Evolutionary conservation across 768 basidiomycete species (phyloP).

Genomic region (Tylopilus plumbeoviolaceoides): DNA sequence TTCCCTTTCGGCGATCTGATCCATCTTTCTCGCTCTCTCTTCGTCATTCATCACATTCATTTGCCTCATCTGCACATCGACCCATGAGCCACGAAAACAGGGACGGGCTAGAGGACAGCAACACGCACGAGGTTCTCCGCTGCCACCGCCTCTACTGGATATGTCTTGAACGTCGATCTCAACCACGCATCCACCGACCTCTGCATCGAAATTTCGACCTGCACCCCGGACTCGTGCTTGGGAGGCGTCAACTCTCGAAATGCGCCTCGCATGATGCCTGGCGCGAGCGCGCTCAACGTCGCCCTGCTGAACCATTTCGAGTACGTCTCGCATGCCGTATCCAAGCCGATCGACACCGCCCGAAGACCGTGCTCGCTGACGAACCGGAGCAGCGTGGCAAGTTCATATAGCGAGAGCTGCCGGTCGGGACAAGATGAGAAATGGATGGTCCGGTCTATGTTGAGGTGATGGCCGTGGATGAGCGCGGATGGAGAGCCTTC

Average conservation of each 20-base stretch:
- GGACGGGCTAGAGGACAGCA: no score
- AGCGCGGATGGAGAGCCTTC: constrained; percentile 2
- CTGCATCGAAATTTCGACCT: neutral
- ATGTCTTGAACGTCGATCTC: constrained; percentile 2
- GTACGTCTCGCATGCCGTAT: constrained; percentile 12
- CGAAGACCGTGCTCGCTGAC: neutral
- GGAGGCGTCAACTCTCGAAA: neutral
- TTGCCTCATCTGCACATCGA: neutral
- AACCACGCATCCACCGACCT: constrained; percentile 9
- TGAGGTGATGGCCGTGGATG: constrained; percentile 2
- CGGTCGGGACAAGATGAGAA: neutral
- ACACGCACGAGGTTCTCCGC: constrained; percentile 3
- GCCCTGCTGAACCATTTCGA: constrained; percentile 11
- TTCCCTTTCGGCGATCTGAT: neutral
- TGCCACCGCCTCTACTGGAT: constrained; percentile 5
- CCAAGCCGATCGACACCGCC: constrained; percentile 3
- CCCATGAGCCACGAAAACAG: neutral
- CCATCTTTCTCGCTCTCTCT: neutral
- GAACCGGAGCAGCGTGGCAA: constrained; percentile 10
- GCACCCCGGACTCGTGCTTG: neutral
- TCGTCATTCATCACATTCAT: neutral
- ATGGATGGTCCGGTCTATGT: neutral
- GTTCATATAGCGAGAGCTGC: constrained; percentile 7
- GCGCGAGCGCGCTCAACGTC: neutral
- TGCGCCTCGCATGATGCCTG: neutral